Evolutionary conservation across 345 rosid genomes (phyloP), one percentile per base, ranked within the genome.

Genomic region (Bruguiera gymnorhiza): DNA sequence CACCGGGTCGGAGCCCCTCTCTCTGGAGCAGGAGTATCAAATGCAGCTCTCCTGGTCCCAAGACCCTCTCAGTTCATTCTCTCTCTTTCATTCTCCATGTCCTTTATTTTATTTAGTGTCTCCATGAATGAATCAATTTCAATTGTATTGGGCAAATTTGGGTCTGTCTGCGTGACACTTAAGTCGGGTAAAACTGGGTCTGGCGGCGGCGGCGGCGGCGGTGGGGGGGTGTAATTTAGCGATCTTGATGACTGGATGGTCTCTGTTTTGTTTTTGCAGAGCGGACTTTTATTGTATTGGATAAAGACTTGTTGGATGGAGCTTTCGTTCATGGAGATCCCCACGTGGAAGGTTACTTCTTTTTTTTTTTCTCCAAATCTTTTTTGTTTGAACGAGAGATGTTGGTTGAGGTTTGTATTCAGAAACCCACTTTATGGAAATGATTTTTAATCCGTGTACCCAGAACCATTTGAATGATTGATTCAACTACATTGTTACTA

Each of bases 41-140:
- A 87, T 90, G 96, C 97, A 92, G 79, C 82, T 82, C 60, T 88
- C 97, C 2, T 95, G 97, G 99, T 82, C 86, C 73, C 92, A 82
- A 78, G 97, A 92, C 82, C 96, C 97, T 51, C 89, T 78, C 82
- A 92, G 99, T 90, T 65, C 5, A 3, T 43, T 64, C 72, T 65
- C 58, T 64, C 71, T 36, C 43, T 55, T 34, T 68, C 50, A 68
- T 63, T 56, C 20, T 10, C 37, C 60, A 23, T 32, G n/a, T 6
- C 60, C 27, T 37, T 24, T 26, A 19, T 11, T 20, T 26, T 24
- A 11, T 11, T 51, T 21, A 6, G 23, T 27, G 62, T 62, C 5
- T 26, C 50, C 64, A 59, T 15, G 68, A 32, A 24, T 15, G 63
- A 27, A 34, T 34, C 37, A 34, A 8, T 34, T 8, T 65, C 52